A percentile compares a stretch with the other conserved stretches of the same genome.
Evolutionary conservation across 768 basidiomycete species (phyloP).

Genomic region (Lactarius trivialis): DNA sequence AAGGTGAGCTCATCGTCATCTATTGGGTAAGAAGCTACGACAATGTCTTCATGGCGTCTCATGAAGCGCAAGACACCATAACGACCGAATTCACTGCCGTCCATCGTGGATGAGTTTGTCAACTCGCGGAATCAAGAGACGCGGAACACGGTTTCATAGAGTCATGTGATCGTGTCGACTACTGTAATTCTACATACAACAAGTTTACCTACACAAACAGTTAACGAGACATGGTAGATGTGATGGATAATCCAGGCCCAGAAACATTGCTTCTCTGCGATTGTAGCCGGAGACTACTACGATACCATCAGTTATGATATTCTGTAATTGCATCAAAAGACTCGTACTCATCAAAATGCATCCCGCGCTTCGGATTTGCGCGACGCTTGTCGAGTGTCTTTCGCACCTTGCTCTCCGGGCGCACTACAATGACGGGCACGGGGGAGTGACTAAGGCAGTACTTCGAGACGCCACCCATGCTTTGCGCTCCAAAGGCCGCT

Average conservation of each 20-base stretch:
- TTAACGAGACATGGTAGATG: slow-evolving; percentile 19
- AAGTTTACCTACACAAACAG: neutral
- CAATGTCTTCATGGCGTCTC: slow-evolving; percentile 42
- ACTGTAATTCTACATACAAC: neutral
- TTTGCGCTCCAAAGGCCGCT: slow-evolving; percentile 43
- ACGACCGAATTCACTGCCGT: slow-evolving; percentile 51
- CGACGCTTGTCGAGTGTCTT: slow-evolving; percentile 81
- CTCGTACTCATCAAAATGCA: slow-evolving; percentile 65
- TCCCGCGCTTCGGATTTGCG: slow-evolving; percentile 83
- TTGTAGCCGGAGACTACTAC: neutral
- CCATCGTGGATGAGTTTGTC: slow-evolving; percentile 5
- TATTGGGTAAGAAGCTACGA: slow-evolving; percentile 65
- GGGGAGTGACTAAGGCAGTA: slow-evolving; percentile 88
- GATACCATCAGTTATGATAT: neutral
- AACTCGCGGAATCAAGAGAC: neutral
- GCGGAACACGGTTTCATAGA: slow-evolving; percentile 12
- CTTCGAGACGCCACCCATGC: slow-evolving; percentile 57
- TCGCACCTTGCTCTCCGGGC: slow-evolving; percentile 80
- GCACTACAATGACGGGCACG: slow-evolving; percentile 93
- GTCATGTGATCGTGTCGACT: slow-evolving; percentile 20
- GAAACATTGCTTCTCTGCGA: slow-evolving; percentile 11
- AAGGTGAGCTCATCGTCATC: slow-evolving; percentile 63
- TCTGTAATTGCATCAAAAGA: neutral
- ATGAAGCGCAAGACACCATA: slow-evolving; percentile 62
- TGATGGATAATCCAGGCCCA: neutral